Evolutionary conservation across 768 basidiomycete species (phyloP).

Genomic region (Coprinopsis sp.): DNA sequence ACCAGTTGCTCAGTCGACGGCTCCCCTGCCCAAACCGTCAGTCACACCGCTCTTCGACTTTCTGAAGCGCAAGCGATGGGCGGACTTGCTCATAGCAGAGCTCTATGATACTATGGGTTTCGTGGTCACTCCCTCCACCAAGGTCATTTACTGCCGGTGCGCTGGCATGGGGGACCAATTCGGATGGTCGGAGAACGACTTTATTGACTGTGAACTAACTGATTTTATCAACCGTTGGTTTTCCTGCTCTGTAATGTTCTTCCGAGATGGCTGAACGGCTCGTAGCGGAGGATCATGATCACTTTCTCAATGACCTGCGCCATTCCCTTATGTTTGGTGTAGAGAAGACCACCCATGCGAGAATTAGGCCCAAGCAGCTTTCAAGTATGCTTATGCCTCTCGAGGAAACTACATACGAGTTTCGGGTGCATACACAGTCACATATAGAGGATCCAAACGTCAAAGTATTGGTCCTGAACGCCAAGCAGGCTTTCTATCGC

Average conservation of each 20-base stretch:
- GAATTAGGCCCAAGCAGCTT: slow-evolving; percentile 45
- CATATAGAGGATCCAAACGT: not conserved
- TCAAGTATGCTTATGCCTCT: not conserved
- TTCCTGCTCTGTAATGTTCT: not conserved
- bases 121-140: slow-evolving; percentile 57
- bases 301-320: slow-evolving; percentile 54
- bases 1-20: slow-evolving; percentile 10
- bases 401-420: not conserved
- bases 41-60: slow-evolving; percentile 60
- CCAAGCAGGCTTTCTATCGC: not conserved
- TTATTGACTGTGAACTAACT: slow-evolving; percentile 62
- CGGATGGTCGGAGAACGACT: slow-evolving; percentile 71
- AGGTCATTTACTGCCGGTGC: slow-evolving; percentile 55
- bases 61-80: slow-evolving; percentile 84
- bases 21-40: slow-evolving; percentile 14
- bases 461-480: not conserved
- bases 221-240: slow-evolving; percentile 61
- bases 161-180: slow-evolving; percentile 63
- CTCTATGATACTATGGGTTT: slow-evolving; percentile 69
- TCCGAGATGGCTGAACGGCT: slow-evolving; percentile 5
- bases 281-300: slow-evolving; percentile 53
- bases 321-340: slow-evolving; percentile 44
- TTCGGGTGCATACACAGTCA: not conserved
- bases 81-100: slow-evolving; percentile 72
- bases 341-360: slow-evolving; percentile 56